Percentiles rank a stretch among this genome's conserved stretches.
phyloP scores from a whole-genome alignment of 2,329 filamentous ascomycete species.

The Penicillium fuscoglaucum region DNA sequence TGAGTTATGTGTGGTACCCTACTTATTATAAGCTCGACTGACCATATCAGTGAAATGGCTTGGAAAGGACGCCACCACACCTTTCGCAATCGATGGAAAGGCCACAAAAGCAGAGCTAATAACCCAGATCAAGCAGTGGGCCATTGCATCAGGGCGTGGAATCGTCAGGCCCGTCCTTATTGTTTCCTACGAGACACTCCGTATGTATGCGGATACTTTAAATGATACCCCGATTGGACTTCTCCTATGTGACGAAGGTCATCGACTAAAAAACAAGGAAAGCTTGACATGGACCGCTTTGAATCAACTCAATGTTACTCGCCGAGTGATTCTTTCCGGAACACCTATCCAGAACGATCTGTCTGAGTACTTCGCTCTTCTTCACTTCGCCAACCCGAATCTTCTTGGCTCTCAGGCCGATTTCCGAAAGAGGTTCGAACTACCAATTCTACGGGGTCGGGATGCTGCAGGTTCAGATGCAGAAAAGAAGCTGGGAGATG shows the following conservation, averaged over 20 bases:
- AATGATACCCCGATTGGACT: slow-evolving; percentile 88
- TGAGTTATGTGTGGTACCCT: slow-evolving; percentile 24
- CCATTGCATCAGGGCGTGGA: slow-evolving; percentile 82
- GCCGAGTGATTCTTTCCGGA: slow-evolving; percentile 90
- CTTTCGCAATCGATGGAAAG: slow-evolving; percentile 96
- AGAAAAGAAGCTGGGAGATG: slow-evolving; percentile 79
- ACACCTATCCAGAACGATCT: slow-evolving; percentile 98
- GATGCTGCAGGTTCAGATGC: slow-evolving; percentile 85
- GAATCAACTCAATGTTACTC: slow-evolving; percentile 84
- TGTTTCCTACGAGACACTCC: slow-evolving; percentile 94
- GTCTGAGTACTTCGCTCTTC: slow-evolving; percentile 94
- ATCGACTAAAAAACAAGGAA: slow-evolving; percentile 94
- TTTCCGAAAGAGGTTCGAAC: slow-evolving; percentile 90
- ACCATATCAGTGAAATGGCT: slow-evolving; percentile 75
- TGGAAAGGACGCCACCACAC: slow-evolving; percentile 82
- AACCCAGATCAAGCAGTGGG: slow-evolving; percentile 90
- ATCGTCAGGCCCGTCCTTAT: slow-evolving; percentile 93
- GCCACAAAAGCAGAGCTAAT: slow-evolving; percentile 91
- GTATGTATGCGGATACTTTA: slow-evolving; percentile 85
- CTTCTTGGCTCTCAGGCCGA: slow-evolving; percentile 85
- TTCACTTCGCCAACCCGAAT: slow-evolving; percentile 94
- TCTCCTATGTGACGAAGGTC: slow-evolving; percentile 93
- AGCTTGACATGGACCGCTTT: slow-evolving; percentile 92
- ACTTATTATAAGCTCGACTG: slow-evolving; percentile 13
- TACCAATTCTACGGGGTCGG: slow-evolving; percentile 86